Evolutionary conservation across 345 rosid species (phyloP), one percentile per base, ranked within the genome.

Genomic region (Acer campestre): DNA sequence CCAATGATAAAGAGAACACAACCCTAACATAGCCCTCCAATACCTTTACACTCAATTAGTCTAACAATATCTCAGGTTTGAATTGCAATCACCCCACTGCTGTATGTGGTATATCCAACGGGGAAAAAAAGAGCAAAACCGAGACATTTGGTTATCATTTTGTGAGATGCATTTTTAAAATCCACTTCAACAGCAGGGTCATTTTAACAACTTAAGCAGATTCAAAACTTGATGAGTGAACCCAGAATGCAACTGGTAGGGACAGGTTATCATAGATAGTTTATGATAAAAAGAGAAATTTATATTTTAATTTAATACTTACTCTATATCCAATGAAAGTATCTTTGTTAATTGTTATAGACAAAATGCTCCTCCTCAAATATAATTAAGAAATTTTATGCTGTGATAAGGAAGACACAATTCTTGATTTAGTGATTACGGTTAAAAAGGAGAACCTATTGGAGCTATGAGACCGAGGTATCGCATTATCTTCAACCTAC

Each of bases 401-500:
- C 29, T 48, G 35, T 44, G 22, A 20, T 67, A 38, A 18, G 7
- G 51, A 67, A 40, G 16, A 44, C 27, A 1, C 22, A n/a, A 18
- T 58, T 58, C 25, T 59, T n/a, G 63, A 59, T 22, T 2, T 14
- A 23, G 38, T 8, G 71, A 13, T 4, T 10, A 46, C 17, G 48
- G 64, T 76, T 35, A 78, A 44, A 76, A 83, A 31, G 77, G 86
- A 25, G 86, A 80, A 62, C 84, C 84, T 6, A 79, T 27, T 2
- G 84, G 88, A 73, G 84, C 81, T 62, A 76, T 61, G 55, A 80
- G 86, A 48, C 82, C 85, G 3, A 80, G 88, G 61, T 82, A 71
- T 68, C 82, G 80, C 87, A 85, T 82, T 80, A 85, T 85, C 83
- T 80, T 82, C 44, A 74, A 63, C 23, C 80, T 78, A 12, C 83